Conservation (phyloP, 2,329 filamentous ascomycete species). For the Phoma sp. region DNA sequence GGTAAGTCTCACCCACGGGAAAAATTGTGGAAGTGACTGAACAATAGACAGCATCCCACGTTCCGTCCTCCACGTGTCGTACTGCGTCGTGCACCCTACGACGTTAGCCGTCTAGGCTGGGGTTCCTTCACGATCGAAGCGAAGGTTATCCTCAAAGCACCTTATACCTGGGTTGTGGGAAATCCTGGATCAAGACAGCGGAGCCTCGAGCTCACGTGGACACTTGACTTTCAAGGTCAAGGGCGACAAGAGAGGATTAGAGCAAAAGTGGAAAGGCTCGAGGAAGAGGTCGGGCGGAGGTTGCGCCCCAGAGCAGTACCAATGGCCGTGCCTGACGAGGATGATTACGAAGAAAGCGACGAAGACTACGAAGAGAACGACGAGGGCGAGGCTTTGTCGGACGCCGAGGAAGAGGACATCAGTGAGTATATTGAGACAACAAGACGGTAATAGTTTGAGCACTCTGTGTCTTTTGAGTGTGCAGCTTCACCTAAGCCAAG, state of each 20-base stretch:
- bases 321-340: constrained; percentile 7
- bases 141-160: constrained; percentile 52
- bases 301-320: constrained; percentile 18
- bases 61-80: constrained; percentile 50
- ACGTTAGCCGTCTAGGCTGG: constrained; percentile 53
- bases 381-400: constrained; percentile 12
- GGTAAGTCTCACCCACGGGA: constrained; percentile 16
- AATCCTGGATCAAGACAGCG: constrained; percentile 46
- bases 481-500: neutral
- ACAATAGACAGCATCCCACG: constrained; percentile 49
- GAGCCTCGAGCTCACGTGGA: constrained; percentile 52
- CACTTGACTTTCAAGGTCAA: constrained; percentile 51
- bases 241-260: constrained; percentile 52
- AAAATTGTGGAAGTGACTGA: constrained; percentile 6
- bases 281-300: constrained; percentile 30
- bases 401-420: constrained; percentile 22
- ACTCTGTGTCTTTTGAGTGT: no score
- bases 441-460: constrained; percentile 10
- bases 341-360: constrained; percentile 25
- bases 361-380: constrained; percentile 26
- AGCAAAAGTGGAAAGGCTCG: constrained; percentile 49
- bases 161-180: constrained; percentile 54
- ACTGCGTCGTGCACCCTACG: constrained; percentile 49
- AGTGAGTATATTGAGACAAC: constrained; percentile 27
- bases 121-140: constrained; percentile 52